Percentiles rank a stretch among this genome's conserved stretches.
Conservation (phyloP, 257 asterid genomes). For the Fraxinus quadrangulata region DNA sequence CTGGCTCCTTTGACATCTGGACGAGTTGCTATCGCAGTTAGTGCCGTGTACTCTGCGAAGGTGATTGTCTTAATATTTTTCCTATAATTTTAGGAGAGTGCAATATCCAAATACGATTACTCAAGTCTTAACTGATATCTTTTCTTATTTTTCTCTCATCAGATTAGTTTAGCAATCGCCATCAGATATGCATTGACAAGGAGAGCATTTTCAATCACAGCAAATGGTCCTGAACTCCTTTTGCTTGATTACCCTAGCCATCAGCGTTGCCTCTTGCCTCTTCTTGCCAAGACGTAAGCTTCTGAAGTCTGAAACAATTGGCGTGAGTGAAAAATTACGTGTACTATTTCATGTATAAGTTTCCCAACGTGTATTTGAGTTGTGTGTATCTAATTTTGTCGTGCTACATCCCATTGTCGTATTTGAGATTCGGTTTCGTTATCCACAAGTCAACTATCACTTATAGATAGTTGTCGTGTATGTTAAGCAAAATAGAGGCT, state of each 20-base stretch:
- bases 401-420: not conserved
- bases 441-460: not conserved
- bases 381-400: not conserved
- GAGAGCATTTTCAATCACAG: constrained; percentile 80
- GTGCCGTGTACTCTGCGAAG: constrained; percentile 80
- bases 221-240: constrained; percentile 75
- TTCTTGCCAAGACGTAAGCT: constrained; percentile 88
- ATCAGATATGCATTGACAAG: constrained; percentile 83
- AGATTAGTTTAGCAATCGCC: constrained; percentile 83
- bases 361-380: not conserved
- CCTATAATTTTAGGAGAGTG: not conserved
- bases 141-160: constrained; percentile 31
- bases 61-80: constrained; percentile 33
- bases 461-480: not conserved
- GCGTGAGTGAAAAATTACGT: not conserved
- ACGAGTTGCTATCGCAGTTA: constrained; percentile 78
- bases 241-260: constrained; percentile 98
- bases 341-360: not conserved
- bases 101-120: not conserved
- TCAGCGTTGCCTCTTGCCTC: constrained; percentile 91
- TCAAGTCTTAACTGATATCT: constrained; percentile 15
- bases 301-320: not conserved
- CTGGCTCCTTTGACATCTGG: constrained; percentile 98
- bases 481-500: not conserved
- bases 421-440: not conserved